Conservation (phyloP, 768 basidiomycete genomes). For the Tulasnella sp. region DNA sequence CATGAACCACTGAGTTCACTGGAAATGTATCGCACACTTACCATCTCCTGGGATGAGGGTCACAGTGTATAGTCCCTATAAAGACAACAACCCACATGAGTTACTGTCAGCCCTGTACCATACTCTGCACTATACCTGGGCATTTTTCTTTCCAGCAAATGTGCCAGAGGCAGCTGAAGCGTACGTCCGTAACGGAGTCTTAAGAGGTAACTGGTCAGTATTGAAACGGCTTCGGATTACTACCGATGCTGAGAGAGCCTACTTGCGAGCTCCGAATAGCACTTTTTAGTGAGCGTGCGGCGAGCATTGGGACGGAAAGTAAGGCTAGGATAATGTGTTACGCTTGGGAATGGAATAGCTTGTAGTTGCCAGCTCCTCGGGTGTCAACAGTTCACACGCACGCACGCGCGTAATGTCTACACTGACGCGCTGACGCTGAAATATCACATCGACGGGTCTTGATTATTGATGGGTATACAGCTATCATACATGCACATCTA, state of each 20-base stretch:
- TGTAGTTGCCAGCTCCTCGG: background rate
- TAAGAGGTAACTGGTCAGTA: background rate
- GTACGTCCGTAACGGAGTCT: constrained; percentile 24
- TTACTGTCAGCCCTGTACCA: background rate
- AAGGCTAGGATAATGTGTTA: background rate
- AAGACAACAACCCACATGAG: background rate
- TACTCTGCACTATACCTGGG: constrained; percentile 50
- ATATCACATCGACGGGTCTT: background rate
- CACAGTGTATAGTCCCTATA: constrained; percentile 89
- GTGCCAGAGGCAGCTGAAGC: constrained; percentile 73
- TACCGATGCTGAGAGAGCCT: background rate
- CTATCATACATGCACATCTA: background rate
- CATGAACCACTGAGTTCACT: constrained; percentile 11
- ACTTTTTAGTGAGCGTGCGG: constrained; percentile 19
- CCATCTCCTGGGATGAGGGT: constrained; percentile 96
- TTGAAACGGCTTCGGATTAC: background rate
- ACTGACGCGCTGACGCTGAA: background rate
- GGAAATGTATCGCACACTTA: constrained; percentile 29
- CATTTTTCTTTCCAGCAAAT: constrained; percentile 82
- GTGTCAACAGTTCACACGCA: background rate
- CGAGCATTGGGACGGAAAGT: constrained; percentile 18
- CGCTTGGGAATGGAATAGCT: constrained; percentile 1
- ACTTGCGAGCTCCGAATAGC: constrained; percentile 16
- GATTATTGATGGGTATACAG: background rate
- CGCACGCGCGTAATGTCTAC: background rate